Evolutionary conservation across 116 monocot genomes (phyloP), one percentile per base, ranked within the genome.

Genomic region (Posidonia oceanica): DNA sequence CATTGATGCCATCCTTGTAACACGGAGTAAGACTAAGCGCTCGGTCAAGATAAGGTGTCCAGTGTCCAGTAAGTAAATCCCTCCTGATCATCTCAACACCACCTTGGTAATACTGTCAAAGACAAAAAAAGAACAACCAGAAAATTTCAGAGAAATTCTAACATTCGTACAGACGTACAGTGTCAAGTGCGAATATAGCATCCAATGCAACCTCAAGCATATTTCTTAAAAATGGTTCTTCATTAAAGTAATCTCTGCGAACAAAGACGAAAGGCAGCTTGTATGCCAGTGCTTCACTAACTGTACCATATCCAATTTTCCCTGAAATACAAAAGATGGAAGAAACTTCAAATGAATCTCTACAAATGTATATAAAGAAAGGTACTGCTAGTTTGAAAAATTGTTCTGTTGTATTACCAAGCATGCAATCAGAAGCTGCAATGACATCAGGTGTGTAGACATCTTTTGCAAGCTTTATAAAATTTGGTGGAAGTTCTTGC

Each of bases 1-100:
- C 96, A 74, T 97, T 97, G 61, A 87, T 87, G 14, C 79, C 69
- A 68, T 80, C 85, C 18, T 88, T 83, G 78, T 97, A 97, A 71
- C 89, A 89, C 51, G 96, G 96, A 39, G 14, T 67, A 80, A 97
- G 83, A 69, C 83, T 89, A 3, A 97, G 83, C 42, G 96, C 91
- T 72, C 80, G 87, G 36, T 85, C 80, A 67, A 97, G 85, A 81
- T 97, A 97, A 41, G 96, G 87, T 64, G 69, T 74, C 96, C 96
- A 97, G 41, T 87, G 88, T 11, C 96, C 96, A 64, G 87, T 86
- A 18, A 97, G 96, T 61, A 97, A 82, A 75, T 97, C 96, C 59
- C 96, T 88, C 75, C 96, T 83, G 74, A 97, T 91, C 96, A 97
- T 97, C 75, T 97, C 96, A 75, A 97, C 89, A 54, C 96, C 96